phyloP scores from a whole-genome alignment of 768 basidiomycete genomes.

The Paxillus rubicundulus region DNA sequence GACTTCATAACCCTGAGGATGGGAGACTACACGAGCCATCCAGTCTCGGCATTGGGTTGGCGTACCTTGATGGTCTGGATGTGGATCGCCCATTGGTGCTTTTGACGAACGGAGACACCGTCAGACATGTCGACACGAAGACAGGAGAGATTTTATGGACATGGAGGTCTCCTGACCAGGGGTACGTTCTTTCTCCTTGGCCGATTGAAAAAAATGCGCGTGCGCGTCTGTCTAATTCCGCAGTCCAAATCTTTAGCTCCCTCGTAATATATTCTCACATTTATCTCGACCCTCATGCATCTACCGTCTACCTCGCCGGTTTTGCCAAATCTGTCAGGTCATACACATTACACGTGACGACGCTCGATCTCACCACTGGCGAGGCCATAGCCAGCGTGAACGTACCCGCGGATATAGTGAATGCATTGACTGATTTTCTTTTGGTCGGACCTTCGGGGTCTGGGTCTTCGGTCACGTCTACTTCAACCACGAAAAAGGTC shows the following conservation, averaged over 20 bases:
- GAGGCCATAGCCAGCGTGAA: conserved; percentile 45
- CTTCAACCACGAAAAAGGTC: not conserved
- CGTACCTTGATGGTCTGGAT: conserved; percentile 31
- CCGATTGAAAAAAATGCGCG: not conserved
- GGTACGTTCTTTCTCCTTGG: conserved; percentile 41
- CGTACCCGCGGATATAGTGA: conserved; percentile 50
- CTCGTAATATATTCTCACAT: conserved; percentile 64
- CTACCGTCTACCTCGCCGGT: conserved; percentile 56
- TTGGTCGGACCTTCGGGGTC: conserved; percentile 26
- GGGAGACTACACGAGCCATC: conserved; percentile 51
- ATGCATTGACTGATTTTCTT: conserved; percentile 36
- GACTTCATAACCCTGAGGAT: conserved; percentile 46
- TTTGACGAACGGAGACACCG: conserved; percentile 58
- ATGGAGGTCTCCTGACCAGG: conserved; percentile 68
- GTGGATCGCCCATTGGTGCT: conserved; percentile 40
- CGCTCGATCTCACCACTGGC: conserved; percentile 56
- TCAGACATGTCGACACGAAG: conserved; percentile 47
- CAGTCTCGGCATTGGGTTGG: conserved; percentile 54
- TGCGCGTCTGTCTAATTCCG: not conserved
- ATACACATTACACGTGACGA: conserved; percentile 65
- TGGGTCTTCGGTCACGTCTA: not conserved
- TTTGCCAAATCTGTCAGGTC: conserved; percentile 42
- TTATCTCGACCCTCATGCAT: conserved; percentile 45
- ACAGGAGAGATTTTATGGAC: conserved; percentile 64
- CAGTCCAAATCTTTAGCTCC: conserved; percentile 42